Conservation (phyloP, 139 green algal species). For the Eudorina sp. region DNA sequence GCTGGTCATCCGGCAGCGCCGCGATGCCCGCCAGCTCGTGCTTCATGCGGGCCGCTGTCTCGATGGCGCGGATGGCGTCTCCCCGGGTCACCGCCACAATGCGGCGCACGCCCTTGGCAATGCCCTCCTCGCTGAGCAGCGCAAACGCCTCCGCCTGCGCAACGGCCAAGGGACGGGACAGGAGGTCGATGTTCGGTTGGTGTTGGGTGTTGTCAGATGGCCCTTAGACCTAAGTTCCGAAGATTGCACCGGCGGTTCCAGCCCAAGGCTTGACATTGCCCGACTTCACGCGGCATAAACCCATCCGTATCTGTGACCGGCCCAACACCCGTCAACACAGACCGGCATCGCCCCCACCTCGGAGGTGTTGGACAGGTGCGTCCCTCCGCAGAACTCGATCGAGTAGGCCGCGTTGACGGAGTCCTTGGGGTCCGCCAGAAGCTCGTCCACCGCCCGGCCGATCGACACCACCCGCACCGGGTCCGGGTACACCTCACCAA, state of each 20-base stretch:
- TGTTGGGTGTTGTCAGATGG: neutral
- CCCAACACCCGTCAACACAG: neutral
- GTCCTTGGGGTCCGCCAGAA: slow-evolving; percentile 81
- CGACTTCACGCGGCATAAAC: no score
- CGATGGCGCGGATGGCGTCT: slow-evolving; percentile 82
- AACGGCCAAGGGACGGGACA: neutral
- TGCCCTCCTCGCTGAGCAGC: slow-evolving; percentile 95
- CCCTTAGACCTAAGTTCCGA: neutral
- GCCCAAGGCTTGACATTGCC: no score
- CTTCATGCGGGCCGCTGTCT: slow-evolving; percentile 74
- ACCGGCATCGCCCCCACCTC: slow-evolving; percentile 50
- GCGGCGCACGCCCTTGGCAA: slow-evolving; percentile 94
- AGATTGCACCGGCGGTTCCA: no score
- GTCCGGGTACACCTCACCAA: slow-evolving; percentile 98
- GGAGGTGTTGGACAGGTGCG: slow-evolving; percentile 91
- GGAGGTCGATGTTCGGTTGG: neutral
- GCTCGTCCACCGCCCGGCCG: slow-evolving; percentile 86
- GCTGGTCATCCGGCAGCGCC: slow-evolving; percentile 57
- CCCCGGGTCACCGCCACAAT: slow-evolving; percentile 90
- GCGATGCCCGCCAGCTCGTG: slow-evolving; percentile 61
- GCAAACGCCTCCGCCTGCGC: slow-evolving; percentile 87
- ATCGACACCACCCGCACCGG: slow-evolving; percentile 97
- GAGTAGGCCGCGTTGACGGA: slow-evolving; percentile 69
- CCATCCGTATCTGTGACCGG: no score
- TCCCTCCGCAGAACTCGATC: slow-evolving; percentile 99